Conservation (phyloP, 768 basidiomycete genomes). For the Kwoniella shandongensis region DNA sequence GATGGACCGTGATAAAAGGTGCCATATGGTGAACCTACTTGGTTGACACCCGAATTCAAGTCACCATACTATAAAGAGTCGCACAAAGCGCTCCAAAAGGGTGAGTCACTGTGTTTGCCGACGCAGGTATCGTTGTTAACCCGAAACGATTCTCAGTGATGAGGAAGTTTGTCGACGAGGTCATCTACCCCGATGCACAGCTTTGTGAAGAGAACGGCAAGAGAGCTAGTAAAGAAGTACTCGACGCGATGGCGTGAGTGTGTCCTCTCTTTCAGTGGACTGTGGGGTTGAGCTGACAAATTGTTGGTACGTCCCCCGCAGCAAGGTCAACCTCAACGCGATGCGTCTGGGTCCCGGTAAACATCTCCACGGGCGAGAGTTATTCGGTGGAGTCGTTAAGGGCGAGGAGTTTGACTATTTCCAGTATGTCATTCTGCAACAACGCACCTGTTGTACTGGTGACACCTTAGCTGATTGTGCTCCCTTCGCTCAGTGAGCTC, state of each 20-base stretch:
- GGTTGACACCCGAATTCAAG: constrained; percentile 70
- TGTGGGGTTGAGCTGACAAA: not conserved
- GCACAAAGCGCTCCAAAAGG: constrained; percentile 53
- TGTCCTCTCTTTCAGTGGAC: not conserved
- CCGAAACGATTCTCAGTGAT: constrained; percentile 56
- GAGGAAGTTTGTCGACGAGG: constrained; percentile 67
- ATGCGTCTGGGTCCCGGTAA: constrained; percentile 92
- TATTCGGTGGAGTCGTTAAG: constrained; percentile 72
- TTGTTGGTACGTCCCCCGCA: constrained; percentile 53
- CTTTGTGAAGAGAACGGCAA: constrained; percentile 86
- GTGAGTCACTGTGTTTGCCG: constrained; percentile 24
- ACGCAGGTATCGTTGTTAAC: not conserved
- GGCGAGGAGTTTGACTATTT: constrained; percentile 90
- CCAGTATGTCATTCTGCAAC: constrained; percentile 62
- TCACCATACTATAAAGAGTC: constrained; percentile 77
- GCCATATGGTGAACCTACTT: constrained; percentile 86
- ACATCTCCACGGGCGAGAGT: constrained; percentile 73
- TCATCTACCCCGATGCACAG: constrained; percentile 70
- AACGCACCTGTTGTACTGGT: not conserved
- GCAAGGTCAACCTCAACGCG: constrained; percentile 73
- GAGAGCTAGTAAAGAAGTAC: constrained; percentile 70
- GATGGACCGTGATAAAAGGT: constrained; percentile 54
- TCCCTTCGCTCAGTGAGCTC: constrained; percentile 57
- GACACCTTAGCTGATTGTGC: not conserved
- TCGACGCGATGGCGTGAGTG: constrained; percentile 79